Conservation (phyloP, 2,329 filamentous ascomycete species). For the Fusarium newnesense region DNA sequence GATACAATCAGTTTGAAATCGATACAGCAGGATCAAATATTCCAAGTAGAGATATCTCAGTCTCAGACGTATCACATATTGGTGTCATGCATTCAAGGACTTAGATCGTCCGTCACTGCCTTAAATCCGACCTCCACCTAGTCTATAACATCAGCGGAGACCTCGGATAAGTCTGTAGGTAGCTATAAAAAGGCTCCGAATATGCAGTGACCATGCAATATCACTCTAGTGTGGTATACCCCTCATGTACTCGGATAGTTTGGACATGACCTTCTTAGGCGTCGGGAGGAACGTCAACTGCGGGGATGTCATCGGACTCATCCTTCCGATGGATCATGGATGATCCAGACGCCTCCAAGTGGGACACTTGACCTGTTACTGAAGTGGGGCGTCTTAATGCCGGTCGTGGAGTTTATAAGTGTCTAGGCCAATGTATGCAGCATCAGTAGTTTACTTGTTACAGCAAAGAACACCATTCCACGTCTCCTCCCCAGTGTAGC, state of each 20-base stretch:
- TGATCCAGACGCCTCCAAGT: not conserved
- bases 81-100: not conserved
- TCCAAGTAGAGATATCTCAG: fast-evolving
- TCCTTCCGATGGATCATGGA: not conserved
- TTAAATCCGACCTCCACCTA: not conserved
- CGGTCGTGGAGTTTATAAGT: not conserved
- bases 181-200: not conserved
- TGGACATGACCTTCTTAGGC: not conserved
- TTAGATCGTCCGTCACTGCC: not conserved
- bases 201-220: not conserved
- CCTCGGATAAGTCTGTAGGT: not conserved
- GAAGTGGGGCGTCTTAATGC: not conserved
- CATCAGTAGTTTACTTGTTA: not conserved
- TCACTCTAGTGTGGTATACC: fast-evolving
- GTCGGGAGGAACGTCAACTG: not conserved
- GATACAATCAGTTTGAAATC: fast-evolving
- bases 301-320: not conserved
- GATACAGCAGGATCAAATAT: fast-evolving
- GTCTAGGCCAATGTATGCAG: not conserved
- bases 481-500: not conserved
- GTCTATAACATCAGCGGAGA: not conserved
- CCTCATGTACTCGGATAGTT: not conserved
- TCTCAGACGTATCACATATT: fast-evolving
- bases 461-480: not conserved
- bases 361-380: not conserved